A percentile compares a stretch with the other conserved stretches of the same genome.
Evolutionary conservation across 2,329 filamentous ascomycete genomes (phyloP).

Genomic region (Curvularia lunata): DNA sequence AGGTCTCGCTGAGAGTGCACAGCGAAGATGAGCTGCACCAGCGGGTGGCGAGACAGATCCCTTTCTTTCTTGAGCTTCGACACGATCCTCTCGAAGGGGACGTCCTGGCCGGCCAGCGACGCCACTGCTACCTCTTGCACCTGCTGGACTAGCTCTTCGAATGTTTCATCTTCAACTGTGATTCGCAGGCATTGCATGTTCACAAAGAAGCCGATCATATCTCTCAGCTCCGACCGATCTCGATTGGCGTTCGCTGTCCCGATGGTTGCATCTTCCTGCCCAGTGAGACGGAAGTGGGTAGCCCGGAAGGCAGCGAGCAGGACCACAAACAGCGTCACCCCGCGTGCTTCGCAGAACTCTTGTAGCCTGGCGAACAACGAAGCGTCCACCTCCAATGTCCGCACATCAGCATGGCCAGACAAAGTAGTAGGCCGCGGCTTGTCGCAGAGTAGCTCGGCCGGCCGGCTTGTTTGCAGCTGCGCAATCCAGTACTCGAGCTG

Average conservation of each 20-base stretch:
- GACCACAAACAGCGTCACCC: slow-evolving; percentile 6
- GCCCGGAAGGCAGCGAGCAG: slow-evolving; percentile 15
- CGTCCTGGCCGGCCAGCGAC: slow-evolving; percentile 1
- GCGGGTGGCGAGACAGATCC: slow-evolving; percentile 4
- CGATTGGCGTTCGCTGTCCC: slow-evolving; percentile 14
- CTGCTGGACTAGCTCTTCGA: slow-evolving; percentile 9
- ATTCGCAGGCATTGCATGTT: slow-evolving; percentile 18
- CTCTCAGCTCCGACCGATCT: slow-evolving; percentile 9
- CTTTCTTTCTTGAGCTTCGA: slow-evolving; percentile 1
- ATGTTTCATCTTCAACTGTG: slow-evolving; percentile 8
- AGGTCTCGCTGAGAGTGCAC: slow-evolving; percentile 4
- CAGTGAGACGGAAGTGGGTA: slow-evolving; percentile 13
- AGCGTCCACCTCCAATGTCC: background rate
- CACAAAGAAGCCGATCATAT: slow-evolving; percentile 22
- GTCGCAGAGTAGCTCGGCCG: slow-evolving; percentile 9
- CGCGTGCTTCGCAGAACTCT: background rate
- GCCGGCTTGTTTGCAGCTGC: background rate
- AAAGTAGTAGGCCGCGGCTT: slow-evolving; percentile 1
- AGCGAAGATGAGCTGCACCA: slow-evolving; percentile 1
- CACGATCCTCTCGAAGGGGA: slow-evolving; percentile 8
- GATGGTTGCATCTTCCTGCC: slow-evolving; percentile 14
- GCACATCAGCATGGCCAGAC: background rate
- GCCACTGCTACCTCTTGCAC: background rate
- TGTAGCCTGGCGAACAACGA: background rate
- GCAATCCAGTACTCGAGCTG: slow-evolving; percentile 3